Base-by-base conservation (phyloP, 345 rosid genomes). In the Syzygium jambos region DNA sequence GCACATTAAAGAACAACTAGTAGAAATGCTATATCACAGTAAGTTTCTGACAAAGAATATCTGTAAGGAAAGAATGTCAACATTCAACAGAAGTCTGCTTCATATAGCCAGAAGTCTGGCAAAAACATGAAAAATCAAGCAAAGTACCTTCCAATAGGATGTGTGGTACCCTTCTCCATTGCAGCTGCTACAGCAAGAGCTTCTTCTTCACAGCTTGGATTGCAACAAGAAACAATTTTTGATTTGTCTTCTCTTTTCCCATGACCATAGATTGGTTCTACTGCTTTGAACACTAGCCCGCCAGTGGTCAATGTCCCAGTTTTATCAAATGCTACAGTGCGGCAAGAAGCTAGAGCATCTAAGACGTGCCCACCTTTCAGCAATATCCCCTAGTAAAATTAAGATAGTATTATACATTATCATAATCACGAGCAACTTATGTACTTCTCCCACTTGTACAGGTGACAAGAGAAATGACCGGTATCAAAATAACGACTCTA, bases 151-250 rank as follows among this genome's bases (percentile, higher is more conserved):
- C 99, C 99, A 89, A 98, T 98, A 87, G 99, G 99, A 90, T 98
- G 99, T 80, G 99, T 98, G 65, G 99, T 96, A 84, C 99, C 99
- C 95, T 95, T 98, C 91, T 98, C 99, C 99, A 98, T 96, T 12
- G 99, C 99, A 91, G 99, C 96, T 27, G 99, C 99, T 55, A 98
- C 98, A 41, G 99, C 99, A 85, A 98, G 98, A 88, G 99, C 99
- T 94, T 98, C 98, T 87, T 93, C 94, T 91, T 98, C 99, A 93
- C 99, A 98, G 88, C 85, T 94, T 77, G 99, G 99, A 87, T 88
- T 87, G 87, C 99, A 98, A 89, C 99, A 98, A 51, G 93, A 91
- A 57, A 85, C 23, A 53, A 89, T 84, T 73, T 73, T 9, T 84
- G 87, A 90, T 73, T 88, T 52, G 51, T 89, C 85, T 51, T 85